Conservation (phyloP, 108 stramenopile genomes). For the Heterococcus sp. region DNA sequence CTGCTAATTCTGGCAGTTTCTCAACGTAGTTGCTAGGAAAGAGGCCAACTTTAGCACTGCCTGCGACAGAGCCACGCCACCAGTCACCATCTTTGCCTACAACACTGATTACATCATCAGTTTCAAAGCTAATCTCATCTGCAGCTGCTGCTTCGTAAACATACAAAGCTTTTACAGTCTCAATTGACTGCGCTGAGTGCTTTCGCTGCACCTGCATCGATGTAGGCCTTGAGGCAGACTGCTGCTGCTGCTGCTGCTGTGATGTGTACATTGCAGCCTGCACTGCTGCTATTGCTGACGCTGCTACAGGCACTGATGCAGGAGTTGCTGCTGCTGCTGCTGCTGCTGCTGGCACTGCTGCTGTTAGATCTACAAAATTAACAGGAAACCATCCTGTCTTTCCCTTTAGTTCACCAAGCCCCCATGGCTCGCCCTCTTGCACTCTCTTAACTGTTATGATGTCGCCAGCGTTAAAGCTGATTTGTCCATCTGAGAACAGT, state of each 20-base stretch:
- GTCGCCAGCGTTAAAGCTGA: slow-evolving; percentile 34
- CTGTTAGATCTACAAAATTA: slow-evolving; percentile 20
- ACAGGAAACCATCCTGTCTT: slow-evolving; percentile 46
- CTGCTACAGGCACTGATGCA: background rate
- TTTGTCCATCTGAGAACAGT: slow-evolving; percentile 10
- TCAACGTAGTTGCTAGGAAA: slow-evolving; percentile 38
- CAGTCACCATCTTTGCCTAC: slow-evolving; percentile 32
- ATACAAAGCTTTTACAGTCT: slow-evolving; percentile 23
- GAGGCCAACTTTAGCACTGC: background rate
- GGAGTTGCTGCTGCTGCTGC: background rate
- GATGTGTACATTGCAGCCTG: background rate
- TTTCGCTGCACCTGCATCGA: too few species aligned
- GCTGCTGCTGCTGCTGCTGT: background rate
- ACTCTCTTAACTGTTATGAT: slow-evolving; percentile 18
- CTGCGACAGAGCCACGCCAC: slow-evolving; percentile 27
- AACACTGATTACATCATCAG: slow-evolving; percentile 16
- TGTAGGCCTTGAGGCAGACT: background rate
- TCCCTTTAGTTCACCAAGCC: slow-evolving; percentile 18
- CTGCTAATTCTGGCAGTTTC: background rate
- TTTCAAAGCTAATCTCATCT: slow-evolving; percentile 36
- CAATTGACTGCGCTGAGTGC: too few species aligned
- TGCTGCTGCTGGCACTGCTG: background rate
- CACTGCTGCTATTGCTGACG: slow-evolving; percentile 1
- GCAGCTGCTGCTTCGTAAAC: slow-evolving; percentile 23
- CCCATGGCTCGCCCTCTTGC: slow-evolving; percentile 31